A percentile compares a stretch with the other conserved stretches of the same genome.
Conservation (phyloP, 805 yeast species). For the Candida boidinii region DNA sequence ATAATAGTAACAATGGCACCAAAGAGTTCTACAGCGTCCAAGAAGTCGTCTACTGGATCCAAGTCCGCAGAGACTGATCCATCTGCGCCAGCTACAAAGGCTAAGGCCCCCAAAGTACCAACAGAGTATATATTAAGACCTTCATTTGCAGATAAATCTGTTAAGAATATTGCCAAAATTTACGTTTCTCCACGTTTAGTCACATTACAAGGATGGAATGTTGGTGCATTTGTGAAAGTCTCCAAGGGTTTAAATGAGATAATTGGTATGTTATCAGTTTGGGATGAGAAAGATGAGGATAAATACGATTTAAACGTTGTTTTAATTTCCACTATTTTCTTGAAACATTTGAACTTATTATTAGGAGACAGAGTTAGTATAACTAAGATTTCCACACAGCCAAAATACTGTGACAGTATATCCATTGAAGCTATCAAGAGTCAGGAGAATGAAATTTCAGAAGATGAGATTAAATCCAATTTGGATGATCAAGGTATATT, state of each 20-base stretch:
- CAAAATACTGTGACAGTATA: conserved; percentile 32
- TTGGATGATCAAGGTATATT: conserved; percentile 51
- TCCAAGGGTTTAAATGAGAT: conserved; percentile 16
- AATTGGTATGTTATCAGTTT: conserved; percentile 9
- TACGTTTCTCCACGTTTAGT: conserved; percentile 17
- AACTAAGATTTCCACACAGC: conserved; percentile 37
- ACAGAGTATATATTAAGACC: conserved; percentile 23
- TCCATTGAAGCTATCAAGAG: conserved; percentile 27
- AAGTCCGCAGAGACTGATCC: conserved; percentile 1
- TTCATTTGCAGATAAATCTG: conserved; percentile 3
- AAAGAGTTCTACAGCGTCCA: conserved; percentile 11
- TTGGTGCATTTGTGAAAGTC: conserved; percentile 19
- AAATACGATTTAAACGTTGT: conserved; percentile 16
- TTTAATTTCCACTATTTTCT: conserved; percentile 13
- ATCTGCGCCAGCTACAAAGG: conserved; percentile 4
- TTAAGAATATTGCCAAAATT: conserved; percentile 9
- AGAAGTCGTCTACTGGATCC: conserved; percentile 2
- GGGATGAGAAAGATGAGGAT: conserved; percentile 18
- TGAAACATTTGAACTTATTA: conserved; percentile 14
- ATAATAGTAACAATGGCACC: conserved; percentile 14
- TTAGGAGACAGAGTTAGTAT: conserved; percentile 31
- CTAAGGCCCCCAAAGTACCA: conserved; percentile 15
- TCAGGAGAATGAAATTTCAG: conserved; percentile 1
- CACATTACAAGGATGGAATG: conserved; percentile 12
- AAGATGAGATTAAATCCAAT: conserved; percentile 30